Base-by-base conservation (phyloP, 208 protist genomes). In the Trypanosoma cruzi region DNA sequence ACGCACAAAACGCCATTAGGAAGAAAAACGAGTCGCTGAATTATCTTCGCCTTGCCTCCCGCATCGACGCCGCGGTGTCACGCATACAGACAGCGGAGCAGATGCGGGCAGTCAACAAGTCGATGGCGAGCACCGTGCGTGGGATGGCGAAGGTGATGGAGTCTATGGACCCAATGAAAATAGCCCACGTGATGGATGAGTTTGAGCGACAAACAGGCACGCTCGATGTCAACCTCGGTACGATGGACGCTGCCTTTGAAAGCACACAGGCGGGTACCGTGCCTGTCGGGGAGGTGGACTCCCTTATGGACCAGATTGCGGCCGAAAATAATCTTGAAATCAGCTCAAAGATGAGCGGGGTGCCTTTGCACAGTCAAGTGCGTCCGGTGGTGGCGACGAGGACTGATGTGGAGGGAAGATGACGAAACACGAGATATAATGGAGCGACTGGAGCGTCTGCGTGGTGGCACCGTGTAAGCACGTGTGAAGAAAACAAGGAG, bases 1-100 rank as follows among this genome's bases (percentile, higher is more conserved):
- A 99, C 85, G 97, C 98, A 13, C 89, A 99, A 80, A 99, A 99
- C 70, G 88, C 97, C 0, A 99, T 99, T 61, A 82, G 98, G 11
- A 98, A 99, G 79, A 89, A 97, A 71, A 99, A 98, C 61, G 94
- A 99, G 73, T 64, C 75, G 24, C 71, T 98, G 18, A 99, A 99
- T 82, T 99, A 97, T 79, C 82, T 99, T 18, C 75, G 96, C 28
- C 90, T 99, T 50, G 64, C 93, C 54, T 97, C 94, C 8, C 92
- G 98, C 44, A 74, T 99, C 4, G 98, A 99, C 75, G 98, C 97
- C 1, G 97, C 98, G 1, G 84, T 94, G 16, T 94, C 89, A 5
- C 87, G 98, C 20, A 78, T 99, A 11, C 91, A 99, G 64, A 95
- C 92, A 0, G 98, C 98, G 0, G 73, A 99, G 57, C 87, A 96